These are phyloP conservation scores for Evernia prunastri DNA, from an alignment of 495 filamentous ascomycete species.

Conservation along the genomic window DNA sequence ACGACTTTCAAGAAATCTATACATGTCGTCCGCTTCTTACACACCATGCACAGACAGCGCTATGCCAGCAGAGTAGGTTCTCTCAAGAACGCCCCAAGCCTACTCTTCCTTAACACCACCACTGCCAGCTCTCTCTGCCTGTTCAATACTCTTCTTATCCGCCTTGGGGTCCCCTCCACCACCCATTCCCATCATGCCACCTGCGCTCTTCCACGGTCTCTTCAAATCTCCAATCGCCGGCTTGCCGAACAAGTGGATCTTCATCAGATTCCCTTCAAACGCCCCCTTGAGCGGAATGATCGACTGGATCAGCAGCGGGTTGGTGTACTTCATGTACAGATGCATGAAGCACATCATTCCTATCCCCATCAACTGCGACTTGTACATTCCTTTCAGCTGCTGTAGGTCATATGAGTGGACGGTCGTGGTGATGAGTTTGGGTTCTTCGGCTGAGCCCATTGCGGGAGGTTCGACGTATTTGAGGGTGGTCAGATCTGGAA, in stretches of 20 bases:
- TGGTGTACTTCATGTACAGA: constrained; percentile 98
- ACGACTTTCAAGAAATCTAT: background rate
- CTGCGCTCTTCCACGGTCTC: constrained; percentile 85
- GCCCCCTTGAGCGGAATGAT: constrained; percentile 96
- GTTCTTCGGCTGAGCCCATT: constrained; percentile 86
- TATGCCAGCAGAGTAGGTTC: background rate
- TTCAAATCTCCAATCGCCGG: constrained; percentile 88
- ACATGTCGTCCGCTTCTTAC: constrained; percentile 4
- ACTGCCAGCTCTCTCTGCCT: constrained; percentile 75
- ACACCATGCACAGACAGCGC: background rate
- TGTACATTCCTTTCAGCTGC: constrained; percentile 76
- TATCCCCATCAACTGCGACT: constrained; percentile 86
- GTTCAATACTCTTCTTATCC: constrained; percentile 93
- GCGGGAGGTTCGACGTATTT: constrained; percentile 95
- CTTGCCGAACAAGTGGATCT: constrained; percentile 88
- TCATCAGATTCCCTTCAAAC: constrained; percentile 87
- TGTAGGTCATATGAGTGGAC: constrained; percentile 83
- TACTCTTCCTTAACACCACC: constrained; percentile 89
- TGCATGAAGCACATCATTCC: constrained; percentile 99
- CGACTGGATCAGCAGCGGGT: constrained; percentile 95
- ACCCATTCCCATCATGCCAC: constrained; percentile 70
- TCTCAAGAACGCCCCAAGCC: background rate
- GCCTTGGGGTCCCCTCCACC: constrained; percentile 69
- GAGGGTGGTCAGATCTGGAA: constrained; percentile 84
- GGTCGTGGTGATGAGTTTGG: constrained; percentile 92